Evolutionary conservation across 2,329 filamentous ascomycete species (phyloP), one percentile per base, ranked within the genome.

Genomic region (Tolypocladium pustulatum): DNA sequence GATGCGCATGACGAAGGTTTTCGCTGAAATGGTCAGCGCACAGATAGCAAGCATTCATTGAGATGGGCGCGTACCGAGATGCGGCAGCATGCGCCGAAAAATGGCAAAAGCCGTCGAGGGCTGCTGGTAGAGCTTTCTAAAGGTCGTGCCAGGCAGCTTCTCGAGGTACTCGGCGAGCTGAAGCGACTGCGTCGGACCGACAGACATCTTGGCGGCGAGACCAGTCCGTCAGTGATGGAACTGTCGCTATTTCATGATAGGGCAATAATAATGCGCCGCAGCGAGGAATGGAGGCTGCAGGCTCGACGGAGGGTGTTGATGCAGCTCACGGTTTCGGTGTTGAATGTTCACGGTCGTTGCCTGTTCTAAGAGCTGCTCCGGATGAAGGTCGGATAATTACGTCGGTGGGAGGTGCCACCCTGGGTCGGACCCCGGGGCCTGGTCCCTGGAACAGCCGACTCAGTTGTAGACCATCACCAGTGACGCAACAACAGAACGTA

Each of bases 71-170:
- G 77, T 68, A 92, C 89, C 91, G 61, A 97, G 77, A 69, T 95
- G 89, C 59, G 94, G 91, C 60, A 99, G 83, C 91, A 99, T 97
- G 76, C 94, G 92, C 65, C 94, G 86, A 73, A 97, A 97, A 68
- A 99, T 92, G 65, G 94, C 94, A 64, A 99, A 85, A 41, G 92
- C 89, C 1, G 94, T 96, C 49, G 93, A 96, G 36, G 94, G 94
- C 78, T 97, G 92, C 76, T 92, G 89, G 80, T 99, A 99, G 53
- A 99, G 82, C 73, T 90, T 89, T 71, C 86, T 85, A 73, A 97
- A 96, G 40, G 91, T 95, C 49, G 89, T 91, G 63, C 92, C 91
- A 55, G 90, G 90, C 68, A 96, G 87, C 71, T 87, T 86, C 81
- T 97, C 92, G 71, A 97, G 87, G 75, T 96, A 97, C 71, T 97